A percentile compares a stretch with the other conserved stretches of the same genome.
Evolutionary conservation across 495 filamentous ascomycete genomes (phyloP).

Genomic region (Paragyromitra xinjiangensis): DNA sequence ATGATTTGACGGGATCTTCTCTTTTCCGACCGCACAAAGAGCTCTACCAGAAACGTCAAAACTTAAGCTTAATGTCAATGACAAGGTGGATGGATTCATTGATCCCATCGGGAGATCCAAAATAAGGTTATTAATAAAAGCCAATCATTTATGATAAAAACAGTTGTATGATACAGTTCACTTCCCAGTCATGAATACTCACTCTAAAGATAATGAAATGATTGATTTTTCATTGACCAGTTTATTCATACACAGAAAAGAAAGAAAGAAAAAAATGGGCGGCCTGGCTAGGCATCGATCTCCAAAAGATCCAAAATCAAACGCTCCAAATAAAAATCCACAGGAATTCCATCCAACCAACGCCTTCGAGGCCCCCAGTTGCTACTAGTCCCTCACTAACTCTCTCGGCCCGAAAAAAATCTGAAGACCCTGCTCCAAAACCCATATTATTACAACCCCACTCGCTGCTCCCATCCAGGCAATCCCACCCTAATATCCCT

Average conservation of each 20-base stretch:
- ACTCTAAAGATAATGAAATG: not conserved
- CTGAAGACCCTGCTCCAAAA: conserved; percentile 11
- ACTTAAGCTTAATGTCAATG: conserved; percentile 22
- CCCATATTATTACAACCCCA: conserved; percentile 8
- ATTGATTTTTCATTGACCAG: not conserved
- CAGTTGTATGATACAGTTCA: conserved; percentile 35
- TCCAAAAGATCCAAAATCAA: conserved; percentile 15
- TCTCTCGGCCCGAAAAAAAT: not conserved
- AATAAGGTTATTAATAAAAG: conserved; percentile 18
- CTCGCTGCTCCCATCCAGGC: not conserved
- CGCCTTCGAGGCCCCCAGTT: conserved; percentile 8
- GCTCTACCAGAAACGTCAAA: not conserved
- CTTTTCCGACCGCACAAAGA: not conserved
- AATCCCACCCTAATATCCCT: conserved; percentile 24
- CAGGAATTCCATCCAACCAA: conserved; percentile 37
- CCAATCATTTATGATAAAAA: not conserved
- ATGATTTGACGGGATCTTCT: conserved; percentile 13
- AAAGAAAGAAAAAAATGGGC: conserved; percentile 22
- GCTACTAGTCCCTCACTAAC: conserved; percentile 8
- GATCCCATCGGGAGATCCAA: not conserved
- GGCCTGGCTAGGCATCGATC: not conserved
- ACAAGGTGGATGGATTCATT: not conserved
- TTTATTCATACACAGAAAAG: conserved; percentile 5
- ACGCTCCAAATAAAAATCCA: conserved; percentile 23
- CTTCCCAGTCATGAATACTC: not conserved